Evolutionary conservation across 1,139 yeast species (phyloP).

Genomic region (Suhomyces kunorum): DNA sequence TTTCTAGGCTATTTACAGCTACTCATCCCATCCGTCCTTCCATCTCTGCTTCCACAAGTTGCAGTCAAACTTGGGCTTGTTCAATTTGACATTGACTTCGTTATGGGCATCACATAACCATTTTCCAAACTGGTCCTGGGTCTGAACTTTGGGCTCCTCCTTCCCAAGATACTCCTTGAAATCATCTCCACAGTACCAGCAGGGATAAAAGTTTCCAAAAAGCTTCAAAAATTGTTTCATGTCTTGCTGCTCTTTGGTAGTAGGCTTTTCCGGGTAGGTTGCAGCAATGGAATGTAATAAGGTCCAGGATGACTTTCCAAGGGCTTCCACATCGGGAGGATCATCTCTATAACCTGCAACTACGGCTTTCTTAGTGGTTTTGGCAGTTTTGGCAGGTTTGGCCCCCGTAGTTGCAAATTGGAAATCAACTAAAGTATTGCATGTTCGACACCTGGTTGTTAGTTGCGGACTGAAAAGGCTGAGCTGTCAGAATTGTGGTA

Average conservation of each 20-base stretch:
- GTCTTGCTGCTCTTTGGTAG: slow-evolving; percentile 61
- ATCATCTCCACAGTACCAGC: slow-evolving; percentile 92
- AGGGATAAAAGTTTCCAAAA: slow-evolving; percentile 85
- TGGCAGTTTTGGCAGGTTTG: slow-evolving; percentile 10
- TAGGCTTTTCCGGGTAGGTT: slow-evolving; percentile 74
- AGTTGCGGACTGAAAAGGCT: slow-evolving; percentile 14
- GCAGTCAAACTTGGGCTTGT: slow-evolving; percentile 86
- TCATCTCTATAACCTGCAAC: slow-evolving; percentile 43
- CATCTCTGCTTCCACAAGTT: slow-evolving; percentile 89
- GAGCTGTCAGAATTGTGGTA: too few relatives aligned
- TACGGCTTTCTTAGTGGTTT: slow-evolving; percentile 15
- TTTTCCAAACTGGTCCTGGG: slow-evolving; percentile 77
- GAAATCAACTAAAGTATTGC: slow-evolving; percentile 78
- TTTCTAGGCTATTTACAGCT: slow-evolving; percentile 9
- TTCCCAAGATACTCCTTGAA: slow-evolving; percentile 62
- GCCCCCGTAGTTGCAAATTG: slow-evolving; percentile 49
- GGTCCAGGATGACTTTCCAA: slow-evolving; percentile 93
- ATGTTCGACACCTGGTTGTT: slow-evolving; percentile 68
- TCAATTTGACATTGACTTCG: slow-evolving; percentile 78
- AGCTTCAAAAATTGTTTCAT: slow-evolving; percentile 67
- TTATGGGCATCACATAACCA: slow-evolving; percentile 98
- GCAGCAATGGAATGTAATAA: slow-evolving; percentile 90
- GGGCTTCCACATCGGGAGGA: slow-evolving; percentile 83
- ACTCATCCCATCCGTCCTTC: slow-evolving; percentile 70
- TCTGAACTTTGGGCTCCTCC: slow-evolving; percentile 65